Conservation (phyloP, 495 filamentous ascomycete species). For the Penicillium pulvis region DNA sequence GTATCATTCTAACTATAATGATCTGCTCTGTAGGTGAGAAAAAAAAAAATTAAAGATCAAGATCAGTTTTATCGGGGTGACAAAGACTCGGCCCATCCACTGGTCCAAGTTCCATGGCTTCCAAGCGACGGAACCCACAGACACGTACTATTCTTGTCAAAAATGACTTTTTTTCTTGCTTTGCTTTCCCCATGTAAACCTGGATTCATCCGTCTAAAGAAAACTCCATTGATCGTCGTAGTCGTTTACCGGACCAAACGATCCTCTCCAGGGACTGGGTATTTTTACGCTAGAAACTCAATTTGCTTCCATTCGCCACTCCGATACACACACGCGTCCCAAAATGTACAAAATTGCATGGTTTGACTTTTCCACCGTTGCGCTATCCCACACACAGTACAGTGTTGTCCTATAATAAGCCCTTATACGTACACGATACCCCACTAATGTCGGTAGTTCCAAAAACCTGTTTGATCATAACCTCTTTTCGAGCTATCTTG, state of each 20-base stretch:
- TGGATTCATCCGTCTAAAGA: not conserved
- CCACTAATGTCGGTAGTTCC: constrained; percentile 1
- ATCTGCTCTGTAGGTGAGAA: not conserved
- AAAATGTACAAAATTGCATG: constrained; percentile 12
- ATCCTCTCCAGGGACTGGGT: constrained; percentile 2
- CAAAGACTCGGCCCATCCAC: not conserved
- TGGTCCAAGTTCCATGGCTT: constrained; percentile 4
- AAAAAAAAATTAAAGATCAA: not conserved
- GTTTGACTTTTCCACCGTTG: constrained; percentile 20
- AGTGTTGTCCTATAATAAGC: constrained; percentile 17
- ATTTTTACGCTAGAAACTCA: constrained; percentile 10
- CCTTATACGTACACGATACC: constrained; percentile 1
- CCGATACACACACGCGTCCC: constrained; percentile 10
- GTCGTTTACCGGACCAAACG: not conserved
- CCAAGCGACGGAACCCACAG: not conserved
- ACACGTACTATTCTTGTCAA: not conserved
- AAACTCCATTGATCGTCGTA: constrained; percentile 13
- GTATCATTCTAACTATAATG: constrained; percentile 7
- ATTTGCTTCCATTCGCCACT: constrained; percentile 9
- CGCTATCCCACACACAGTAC: constrained; percentile 16
- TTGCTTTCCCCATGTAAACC: not conserved
- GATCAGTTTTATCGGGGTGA: not conserved
- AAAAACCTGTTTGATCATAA: not conserved
- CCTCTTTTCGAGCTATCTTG: not conserved
- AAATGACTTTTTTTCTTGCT: not conserved